Base-by-base conservation (phyloP, 208 protist species). In the Phytomonas sp. region DNA sequence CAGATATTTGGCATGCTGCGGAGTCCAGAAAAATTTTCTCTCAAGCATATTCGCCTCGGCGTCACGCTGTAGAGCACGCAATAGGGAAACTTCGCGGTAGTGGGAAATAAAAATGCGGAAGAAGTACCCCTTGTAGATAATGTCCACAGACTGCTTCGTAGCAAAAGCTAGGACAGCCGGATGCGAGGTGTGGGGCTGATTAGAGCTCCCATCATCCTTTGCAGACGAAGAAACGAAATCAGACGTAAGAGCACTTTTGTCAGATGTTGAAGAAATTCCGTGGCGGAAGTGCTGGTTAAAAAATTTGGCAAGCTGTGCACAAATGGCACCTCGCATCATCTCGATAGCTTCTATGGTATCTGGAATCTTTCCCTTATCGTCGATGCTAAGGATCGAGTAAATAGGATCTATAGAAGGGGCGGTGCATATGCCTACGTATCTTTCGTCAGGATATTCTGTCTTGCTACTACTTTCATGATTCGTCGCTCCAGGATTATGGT, bases 81-180 rank as follows among this genome's bases (percentile, higher is more conserved):
- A 77, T 29, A 95, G 78, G 8, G 86, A 92, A 5, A 94, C 80
- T 62, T 95, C 87, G 67, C 88, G 87, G 79, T 95, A 95, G 75
- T 93, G 86, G 10, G 91, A 86, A 68, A 94, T 71, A 71, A 91
- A 94, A 12, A 95, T 70, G n/a, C 91, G 87, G 70, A 95, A 93
- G 45, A 95, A 78, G 71, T 87, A 93, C 26, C 91, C 91, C 32
- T 73, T 76, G 70, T 83, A 83, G 74, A 93, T 86, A 37, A 95
- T 75, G 69, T 95, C 91, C 29, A 94, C 81, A 32, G 86, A 92
- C 42, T 86, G 77, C 36, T 49, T 80, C n/a, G 83, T 88, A 72
- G 83, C 87, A 34, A 83, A 56, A 56, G 45, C 45, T 23, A 56
- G 23, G 45, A 56, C 19, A 56, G 45, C 4, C 6, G 19, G 23